Percentiles rank a stretch among this genome's conserved stretches.
These are phyloP conservation scores for Eucalyptus tenuipes DNA, from an alignment of 345 rosid species.

Conservation along the genomic window DNA sequence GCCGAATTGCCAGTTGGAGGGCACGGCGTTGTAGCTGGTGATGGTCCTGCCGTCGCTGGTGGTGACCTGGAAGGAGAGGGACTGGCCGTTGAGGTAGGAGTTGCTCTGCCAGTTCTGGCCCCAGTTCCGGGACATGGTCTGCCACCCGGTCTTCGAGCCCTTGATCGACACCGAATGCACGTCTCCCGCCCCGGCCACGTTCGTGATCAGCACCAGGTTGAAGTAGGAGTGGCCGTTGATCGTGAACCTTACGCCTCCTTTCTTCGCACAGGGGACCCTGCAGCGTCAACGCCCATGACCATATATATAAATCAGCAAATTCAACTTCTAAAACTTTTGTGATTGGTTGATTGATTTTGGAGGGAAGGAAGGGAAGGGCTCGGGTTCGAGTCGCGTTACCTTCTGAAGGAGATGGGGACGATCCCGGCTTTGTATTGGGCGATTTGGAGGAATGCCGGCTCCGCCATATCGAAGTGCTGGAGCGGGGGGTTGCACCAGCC, in stretches of 20 bases:
- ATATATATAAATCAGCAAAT: background rate
- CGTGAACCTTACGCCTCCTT: slow-evolving; percentile 84
- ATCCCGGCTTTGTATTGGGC: slow-evolving; percentile 95
- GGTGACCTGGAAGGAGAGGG: slow-evolving; percentile 82
- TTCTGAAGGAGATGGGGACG: slow-evolving; percentile 79
- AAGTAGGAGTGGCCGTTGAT: slow-evolving; percentile 93
- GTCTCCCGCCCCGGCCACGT: slow-evolving; percentile 91
- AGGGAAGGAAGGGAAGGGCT: background rate
- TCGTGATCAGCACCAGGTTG: slow-evolving; percentile 72
- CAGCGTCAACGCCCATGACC: background rate
- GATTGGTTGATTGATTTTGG: background rate
- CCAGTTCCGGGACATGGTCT: slow-evolving; percentile 92
- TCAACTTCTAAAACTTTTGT: background rate
- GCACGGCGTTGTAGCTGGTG: slow-evolving; percentile 46
- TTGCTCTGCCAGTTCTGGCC: slow-evolving; percentile 99
- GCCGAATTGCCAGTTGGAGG: slow-evolving; percentile 78
- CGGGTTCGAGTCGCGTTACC: slow-evolving; percentile 12
- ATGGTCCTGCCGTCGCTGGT: slow-evolving; percentile 78
- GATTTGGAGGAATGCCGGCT: slow-evolving; percentile 86
- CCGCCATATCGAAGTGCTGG: slow-evolving; percentile 89
- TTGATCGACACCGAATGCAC: slow-evolving; percentile 68
- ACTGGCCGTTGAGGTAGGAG: slow-evolving; percentile 63
- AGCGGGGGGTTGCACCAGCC: slow-evolving; percentile 99
- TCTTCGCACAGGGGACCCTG: slow-evolving; percentile 83
- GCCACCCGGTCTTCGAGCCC: slow-evolving; percentile 89